Conservation (phyloP, 2,329 filamentous ascomycete species). For the Metarhizium humberi region DNA sequence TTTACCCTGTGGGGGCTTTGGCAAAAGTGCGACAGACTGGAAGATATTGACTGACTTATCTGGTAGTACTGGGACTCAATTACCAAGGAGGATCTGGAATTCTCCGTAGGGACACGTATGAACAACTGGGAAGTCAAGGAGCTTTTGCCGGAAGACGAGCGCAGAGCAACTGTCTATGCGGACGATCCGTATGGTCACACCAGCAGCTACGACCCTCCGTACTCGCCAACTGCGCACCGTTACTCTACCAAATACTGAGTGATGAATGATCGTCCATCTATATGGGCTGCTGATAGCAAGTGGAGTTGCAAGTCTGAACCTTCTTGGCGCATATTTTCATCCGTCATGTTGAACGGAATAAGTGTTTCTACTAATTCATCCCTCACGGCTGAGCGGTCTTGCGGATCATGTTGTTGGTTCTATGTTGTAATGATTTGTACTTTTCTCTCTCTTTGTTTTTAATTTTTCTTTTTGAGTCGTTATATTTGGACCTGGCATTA, state of each 20-base stretch:
- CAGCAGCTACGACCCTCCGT: slow-evolving; percentile 42
- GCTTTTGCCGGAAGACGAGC: slow-evolving; percentile 70
- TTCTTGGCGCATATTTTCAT: background rate
- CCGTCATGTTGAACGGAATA: background rate
- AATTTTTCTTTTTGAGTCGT: background rate
- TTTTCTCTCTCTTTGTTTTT: slow-evolving; percentile 2
- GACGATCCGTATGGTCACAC: slow-evolving; percentile 56
- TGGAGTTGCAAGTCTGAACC: background rate
- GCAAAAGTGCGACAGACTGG: background rate
- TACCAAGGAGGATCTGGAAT: slow-evolving; percentile 95
- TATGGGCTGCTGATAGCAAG: background rate
- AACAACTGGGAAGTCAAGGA: slow-evolving; percentile 99
- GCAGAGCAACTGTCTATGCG: slow-evolving; percentile 61
- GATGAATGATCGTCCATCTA: slow-evolving; percentile 1
- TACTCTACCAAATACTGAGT: slow-evolving; percentile 38
- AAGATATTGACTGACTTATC: background rate
- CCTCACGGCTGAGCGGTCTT: background rate
- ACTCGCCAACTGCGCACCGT: slow-evolving; percentile 33
- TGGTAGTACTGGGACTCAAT: slow-evolving; percentile 96
- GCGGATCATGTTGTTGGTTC: slow-evolving; percentile 1
- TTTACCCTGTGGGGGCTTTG: background rate
- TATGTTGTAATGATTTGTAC: slow-evolving; percentile 9
- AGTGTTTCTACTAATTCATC: background rate
- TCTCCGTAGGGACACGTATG: slow-evolving; percentile 88
- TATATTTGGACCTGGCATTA: background rate